phyloP scores from a whole-genome alignment of 331 rosid species.

The Dryas integrifolia region DNA sequence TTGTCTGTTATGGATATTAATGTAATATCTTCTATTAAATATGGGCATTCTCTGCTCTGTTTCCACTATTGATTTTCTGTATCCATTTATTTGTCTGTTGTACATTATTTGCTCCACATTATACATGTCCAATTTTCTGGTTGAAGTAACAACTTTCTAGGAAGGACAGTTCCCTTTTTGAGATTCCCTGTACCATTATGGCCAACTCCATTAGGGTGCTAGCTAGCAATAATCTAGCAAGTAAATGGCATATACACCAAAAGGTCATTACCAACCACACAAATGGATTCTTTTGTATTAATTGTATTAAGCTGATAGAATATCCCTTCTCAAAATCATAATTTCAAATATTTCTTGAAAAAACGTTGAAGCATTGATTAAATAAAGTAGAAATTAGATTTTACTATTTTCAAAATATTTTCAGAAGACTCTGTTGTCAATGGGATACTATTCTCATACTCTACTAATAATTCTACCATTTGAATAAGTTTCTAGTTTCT shows the following conservation, averaged over 20 bases:
- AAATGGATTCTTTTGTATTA: neutral
- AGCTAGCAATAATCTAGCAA: neutral
- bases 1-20: neutral
- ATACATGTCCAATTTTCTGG: neutral
- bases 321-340: neutral
- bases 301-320: neutral
- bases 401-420: neutral
- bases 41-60: neutral
- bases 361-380: neutral
- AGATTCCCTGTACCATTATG: conserved; percentile 28
- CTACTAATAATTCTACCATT: no score
- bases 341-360: neutral
- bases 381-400: neutral
- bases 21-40: neutral
- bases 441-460: neutral
- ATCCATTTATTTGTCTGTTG: conserved; percentile 9
- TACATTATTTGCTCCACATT: conserved; percentile 1
- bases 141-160: conserved; percentile 4
- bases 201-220: conserved; percentile 6
- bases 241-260: neutral
- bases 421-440: neutral
- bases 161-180: conserved; percentile 15
- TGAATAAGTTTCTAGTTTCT: conserved; percentile 8
- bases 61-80: conserved; percentile 20
- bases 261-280: conserved; percentile 17